Percentiles rank a stretch among this genome's conserved stretches.
Conservation (phyloP, 2,329 filamentous ascomycete species). For the Pseudocercospora macadamiae region DNA sequence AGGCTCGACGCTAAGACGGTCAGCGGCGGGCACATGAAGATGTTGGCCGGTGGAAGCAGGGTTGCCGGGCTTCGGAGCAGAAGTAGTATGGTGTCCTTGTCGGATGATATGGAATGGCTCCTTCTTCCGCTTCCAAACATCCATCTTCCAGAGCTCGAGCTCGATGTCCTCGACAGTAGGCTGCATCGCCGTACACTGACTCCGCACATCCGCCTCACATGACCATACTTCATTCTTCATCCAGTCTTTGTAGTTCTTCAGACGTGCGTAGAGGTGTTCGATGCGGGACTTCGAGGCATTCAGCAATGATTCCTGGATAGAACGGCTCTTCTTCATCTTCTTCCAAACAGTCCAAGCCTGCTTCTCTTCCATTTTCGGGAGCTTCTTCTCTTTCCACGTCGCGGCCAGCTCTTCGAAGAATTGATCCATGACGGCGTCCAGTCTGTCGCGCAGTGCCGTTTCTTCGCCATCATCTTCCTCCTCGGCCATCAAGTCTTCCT, state of each 20-base stretch:
- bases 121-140: conserved; percentile 40
- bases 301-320: conserved; percentile 48
- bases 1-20: conserved; percentile 34
- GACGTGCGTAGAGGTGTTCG: conserved; percentile 51
- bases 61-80: conserved; percentile 2
- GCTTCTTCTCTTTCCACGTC: conserved; percentile 62
- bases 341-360: conserved; percentile 67
- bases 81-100: conserved; percentile 12
- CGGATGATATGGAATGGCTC: conserved; percentile 33
- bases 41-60: not conserved
- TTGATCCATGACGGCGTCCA: conserved; percentile 58
- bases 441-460: conserved; percentile 43
- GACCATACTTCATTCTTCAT: conserved; percentile 59
- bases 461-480: conserved; percentile 52
- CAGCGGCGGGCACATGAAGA: conserved; percentile 20
- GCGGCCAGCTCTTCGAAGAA: conserved; percentile 55
- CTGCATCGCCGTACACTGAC: conserved; percentile 64
- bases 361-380: conserved; percentile 58
- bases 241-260: conserved; percentile 59
- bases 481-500: conserved; percentile 44
- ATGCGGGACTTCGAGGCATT: conserved; percentile 49
- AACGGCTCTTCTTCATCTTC: conserved; percentile 51
- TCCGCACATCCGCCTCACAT: conserved; percentile 55
- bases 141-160: conserved; percentile 52
- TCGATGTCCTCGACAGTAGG: conserved; percentile 65